Conservation (phyloP, 164 flowering plant genomes). For the Vitis vinifera region DNA sequence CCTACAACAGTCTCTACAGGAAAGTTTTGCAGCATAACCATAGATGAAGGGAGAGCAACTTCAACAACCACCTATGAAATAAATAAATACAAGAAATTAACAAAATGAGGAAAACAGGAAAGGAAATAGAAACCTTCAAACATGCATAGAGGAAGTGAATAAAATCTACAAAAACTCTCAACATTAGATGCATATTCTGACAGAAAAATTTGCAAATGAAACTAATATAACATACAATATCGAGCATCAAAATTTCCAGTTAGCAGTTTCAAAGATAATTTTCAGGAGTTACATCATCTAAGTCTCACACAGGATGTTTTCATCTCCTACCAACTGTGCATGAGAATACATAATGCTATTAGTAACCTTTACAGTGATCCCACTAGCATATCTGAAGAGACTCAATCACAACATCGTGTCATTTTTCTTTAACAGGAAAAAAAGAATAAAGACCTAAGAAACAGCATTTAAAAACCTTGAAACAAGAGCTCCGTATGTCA, state of each 20-base stretch:
- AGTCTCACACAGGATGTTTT: background rate
- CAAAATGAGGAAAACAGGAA: background rate
- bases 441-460: too few species aligned
- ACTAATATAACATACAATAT: too few species aligned
- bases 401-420: background rate
- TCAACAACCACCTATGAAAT: conserved; percentile 56
- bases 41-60: conserved; percentile 72
- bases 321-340: background rate
- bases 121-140: background rate
- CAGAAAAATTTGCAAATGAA: background rate
- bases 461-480: too few species aligned
- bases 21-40: conserved; percentile 71
- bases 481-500: too few species aligned
- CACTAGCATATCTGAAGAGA: background rate
- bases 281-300: too few species aligned
- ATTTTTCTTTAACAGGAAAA: too few species aligned
- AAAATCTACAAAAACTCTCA: background rate
- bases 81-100: background rate
- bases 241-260: too few species aligned
- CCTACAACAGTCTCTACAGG: conserved; percentile 87
- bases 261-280: background rate
- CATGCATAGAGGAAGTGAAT: background rate
- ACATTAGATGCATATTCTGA: background rate
- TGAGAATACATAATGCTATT: background rate
- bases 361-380: background rate